These are phyloP conservation scores for Mycena kentingensis DNA, from an alignment of 768 basidiomycete genomes.

Conservation along the genomic window DNA sequence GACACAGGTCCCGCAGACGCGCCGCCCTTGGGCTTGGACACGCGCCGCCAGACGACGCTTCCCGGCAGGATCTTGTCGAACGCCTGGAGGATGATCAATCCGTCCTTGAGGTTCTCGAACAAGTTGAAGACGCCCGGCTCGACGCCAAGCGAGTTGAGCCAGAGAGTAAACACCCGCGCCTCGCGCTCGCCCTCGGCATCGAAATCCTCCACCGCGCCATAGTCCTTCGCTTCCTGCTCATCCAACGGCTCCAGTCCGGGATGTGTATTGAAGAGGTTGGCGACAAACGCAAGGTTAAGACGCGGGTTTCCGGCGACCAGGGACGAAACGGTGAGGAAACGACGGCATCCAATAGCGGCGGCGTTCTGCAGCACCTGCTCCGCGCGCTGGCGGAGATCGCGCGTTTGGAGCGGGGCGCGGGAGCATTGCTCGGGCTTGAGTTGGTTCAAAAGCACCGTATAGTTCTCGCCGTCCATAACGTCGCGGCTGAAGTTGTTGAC, in stretches of 20 bases:
- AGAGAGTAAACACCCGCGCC: constrained; percentile 95
- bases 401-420: constrained; percentile 84
- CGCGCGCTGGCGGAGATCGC: constrained; percentile 80
- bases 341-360: constrained; percentile 89
- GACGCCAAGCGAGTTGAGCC: constrained; percentile 97
- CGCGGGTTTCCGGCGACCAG: constrained; percentile 94
- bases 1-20: constrained; percentile 37
- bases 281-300: constrained; percentile 96
- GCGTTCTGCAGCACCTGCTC: constrained; percentile 96
- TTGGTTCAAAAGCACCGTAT: constrained; percentile 95
- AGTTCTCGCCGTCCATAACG: constrained; percentile 95
- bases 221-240: constrained; percentile 90
- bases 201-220: constrained; percentile 91
- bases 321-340: constrained; percentile 91
- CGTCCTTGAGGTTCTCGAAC: constrained; percentile 95
- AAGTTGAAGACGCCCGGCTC: constrained; percentile 96
- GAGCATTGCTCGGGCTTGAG: constrained; percentile 94
- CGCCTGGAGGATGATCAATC: constrained; percentile 87
- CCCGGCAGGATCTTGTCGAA: constrained; percentile 96
- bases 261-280: constrained; percentile 97
- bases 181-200: constrained; percentile 99
- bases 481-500: constrained; percentile 98
- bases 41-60: constrained; percentile 91
- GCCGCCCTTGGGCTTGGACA: constrained; percentile 88
- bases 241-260: constrained; percentile 94